Evolutionary conservation across 148 eudicot species (phyloP), one percentile per base, ranked within the genome.

Genomic region (Cornus florida): DNA sequence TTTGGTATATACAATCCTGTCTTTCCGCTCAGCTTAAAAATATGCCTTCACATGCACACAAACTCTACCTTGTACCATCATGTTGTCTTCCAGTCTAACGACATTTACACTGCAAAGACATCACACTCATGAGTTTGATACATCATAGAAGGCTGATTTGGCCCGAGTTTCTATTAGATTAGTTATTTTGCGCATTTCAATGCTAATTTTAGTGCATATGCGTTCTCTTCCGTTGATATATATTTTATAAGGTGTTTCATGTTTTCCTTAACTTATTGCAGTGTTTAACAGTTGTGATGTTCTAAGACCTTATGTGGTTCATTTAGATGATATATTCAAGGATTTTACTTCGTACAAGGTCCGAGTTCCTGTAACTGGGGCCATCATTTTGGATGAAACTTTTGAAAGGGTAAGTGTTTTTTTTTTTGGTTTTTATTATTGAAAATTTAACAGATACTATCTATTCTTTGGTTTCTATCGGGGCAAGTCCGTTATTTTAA

Each of bases 271-370:
- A 90, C 43, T 6, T 14, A 70, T 66, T 88, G 20, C 86, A 97
- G 99, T 97, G 89, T 97, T 97, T 72, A 97, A 92, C 85, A 92
- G 88, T 65, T 97, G 99, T 78, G 99, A 97, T 86, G 98, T 97
- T 76, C 84, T 97, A 76, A 94, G 91, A 73, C 99, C 99, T 41
- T 97, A 97, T 86, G 95, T 92, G 70, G 89, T 95, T 16, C 98
- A 97, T 74, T 87, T 97, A 79, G 99, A 97, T 88, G 98, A 97
- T 82, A 97, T 97, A 81, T 97, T 97, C 79, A 97, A 97, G 89
- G 99, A 97, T 82, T 97, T 97, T 85, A 94, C 92, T 39, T 97
- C 99, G 13, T 97, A 97, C 92, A 97, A 97, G 89, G 95, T 94
- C 85, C 92, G 92, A 82, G 98, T 97, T 79, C 99, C 99, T 60